Conservation (phyloP, 73 alveolate genomes). For the Tetrahymena borealis region DNA sequence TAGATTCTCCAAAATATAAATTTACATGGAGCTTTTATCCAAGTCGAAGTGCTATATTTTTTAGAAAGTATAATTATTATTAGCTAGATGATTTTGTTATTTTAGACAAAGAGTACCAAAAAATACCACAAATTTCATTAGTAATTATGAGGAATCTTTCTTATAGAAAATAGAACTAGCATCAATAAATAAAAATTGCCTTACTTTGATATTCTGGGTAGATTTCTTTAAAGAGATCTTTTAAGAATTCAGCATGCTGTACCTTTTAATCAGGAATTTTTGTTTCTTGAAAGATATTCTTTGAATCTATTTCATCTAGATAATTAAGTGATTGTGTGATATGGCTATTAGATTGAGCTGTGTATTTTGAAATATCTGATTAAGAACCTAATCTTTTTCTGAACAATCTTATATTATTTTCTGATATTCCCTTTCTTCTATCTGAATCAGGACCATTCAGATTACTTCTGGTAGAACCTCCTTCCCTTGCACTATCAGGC, state of each 20-base stretch:
- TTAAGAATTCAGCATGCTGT: not conserved
- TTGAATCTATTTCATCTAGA: not conserved
- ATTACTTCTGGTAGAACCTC: not conserved
- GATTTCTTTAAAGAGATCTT: not conserved
- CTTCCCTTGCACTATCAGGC: not conserved
- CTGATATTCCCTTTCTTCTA: not conserved
- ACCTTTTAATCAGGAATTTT: not conserved
- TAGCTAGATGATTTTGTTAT: no score
- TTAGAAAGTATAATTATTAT: not conserved
- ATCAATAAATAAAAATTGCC: not conserved
- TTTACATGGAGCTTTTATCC: not conserved
- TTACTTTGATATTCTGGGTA: not conserved
- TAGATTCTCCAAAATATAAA: not conserved
- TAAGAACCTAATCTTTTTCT: not conserved
- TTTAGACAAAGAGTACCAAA: not conserved
- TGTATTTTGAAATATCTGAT: not conserved
- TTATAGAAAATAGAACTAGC: no score
- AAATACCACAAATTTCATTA: no score
- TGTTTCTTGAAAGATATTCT: not conserved
- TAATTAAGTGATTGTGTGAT: not conserved
- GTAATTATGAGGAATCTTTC: no score
- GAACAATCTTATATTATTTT: not conserved
- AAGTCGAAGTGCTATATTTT: not conserved
- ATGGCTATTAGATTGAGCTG: not conserved
- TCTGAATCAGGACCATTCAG: not conserved